A percentile compares a stretch with the other conserved stretches of the same genome.
These are phyloP conservation scores for Annulohypoxylon stygium DNA, from an alignment of 495 filamentous ascomycete genomes.

Conservation along the genomic window DNA sequence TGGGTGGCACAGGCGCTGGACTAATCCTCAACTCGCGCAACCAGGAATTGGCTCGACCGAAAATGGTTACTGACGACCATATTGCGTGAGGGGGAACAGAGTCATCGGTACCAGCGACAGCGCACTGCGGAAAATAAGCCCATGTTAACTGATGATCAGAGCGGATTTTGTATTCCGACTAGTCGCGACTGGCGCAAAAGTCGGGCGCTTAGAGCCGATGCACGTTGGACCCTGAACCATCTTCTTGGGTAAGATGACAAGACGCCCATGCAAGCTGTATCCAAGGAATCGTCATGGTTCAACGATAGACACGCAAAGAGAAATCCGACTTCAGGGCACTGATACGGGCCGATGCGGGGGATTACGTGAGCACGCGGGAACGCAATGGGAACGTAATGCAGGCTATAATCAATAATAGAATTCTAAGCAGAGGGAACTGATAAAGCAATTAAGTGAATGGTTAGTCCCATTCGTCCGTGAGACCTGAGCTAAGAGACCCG, in stretches of 20 bases:
- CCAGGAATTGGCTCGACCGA: slow-evolving; percentile 12
- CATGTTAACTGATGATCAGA: slow-evolving; percentile 14
- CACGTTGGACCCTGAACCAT: slow-evolving; percentile 8
- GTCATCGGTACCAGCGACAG: slow-evolving; percentile 14
- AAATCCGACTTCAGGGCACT: slow-evolving; percentile 35
- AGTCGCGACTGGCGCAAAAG: neutral
- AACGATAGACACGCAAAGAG: slow-evolving; percentile 19
- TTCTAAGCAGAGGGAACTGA: slow-evolving; percentile 13
- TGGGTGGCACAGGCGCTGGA: slow-evolving; percentile 6
- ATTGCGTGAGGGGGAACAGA: slow-evolving; percentile 12
- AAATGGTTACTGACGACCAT: slow-evolving; percentile 27
- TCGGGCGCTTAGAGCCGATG: neutral
- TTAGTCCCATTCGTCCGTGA: slow-evolving; percentile 22
- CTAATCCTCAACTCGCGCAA: neutral
- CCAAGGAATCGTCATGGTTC: slow-evolving; percentile 5
- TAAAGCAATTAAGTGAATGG: slow-evolving; percentile 1
- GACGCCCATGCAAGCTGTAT: slow-evolving; percentile 30
- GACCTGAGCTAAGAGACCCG: neutral
- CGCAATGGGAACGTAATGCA: slow-evolving; percentile 13
- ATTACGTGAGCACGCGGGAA: slow-evolving; percentile 38
- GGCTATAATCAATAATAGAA: slow-evolving; percentile 23
- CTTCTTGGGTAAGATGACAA: slow-evolving; percentile 24
- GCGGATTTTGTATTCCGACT: slow-evolving; percentile 8
- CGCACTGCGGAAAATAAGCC: slow-evolving; percentile 14
- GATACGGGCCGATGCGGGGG: slow-evolving; percentile 39